Base-by-base conservation (phyloP, 208 protist genomes). In the Leishmania tropica region DNA sequence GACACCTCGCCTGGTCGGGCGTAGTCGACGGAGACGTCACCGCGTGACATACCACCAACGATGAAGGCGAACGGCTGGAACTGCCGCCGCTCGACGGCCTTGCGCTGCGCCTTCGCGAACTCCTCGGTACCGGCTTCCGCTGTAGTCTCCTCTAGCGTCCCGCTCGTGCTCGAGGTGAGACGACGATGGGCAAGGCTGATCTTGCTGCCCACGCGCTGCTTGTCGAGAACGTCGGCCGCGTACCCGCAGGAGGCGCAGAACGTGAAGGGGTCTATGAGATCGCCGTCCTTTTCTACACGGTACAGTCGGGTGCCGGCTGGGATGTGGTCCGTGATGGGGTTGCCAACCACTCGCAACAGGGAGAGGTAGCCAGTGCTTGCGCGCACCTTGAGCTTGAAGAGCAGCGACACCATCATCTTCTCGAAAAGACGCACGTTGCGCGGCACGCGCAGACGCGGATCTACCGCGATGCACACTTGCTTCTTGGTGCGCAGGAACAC, bases 361-460 rank as follows among this genome's bases (percentile, higher is more conserved):
- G 95, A 98, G 51, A 99, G 87, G 75, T 97, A 94, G 70, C 93
- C 93, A 37, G 89, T 86, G 53, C 94, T 92, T 68, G 91, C 90
- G 65, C 98, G 89, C 83, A 99, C 99, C 85, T 97, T 99, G 64
- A 99, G 95, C 89, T 99, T 99, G 89, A 99, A 98, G 67, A 99
- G 93, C 56, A 99, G 92, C 87, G 99, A 97, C 21, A 99, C 98
- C 99, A 99, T 99, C 83, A 99, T 97, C 79, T 98, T 99, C 72
- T 98, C 91, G 88, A 99, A 99, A 28, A 99, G 94, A 37, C 98
- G 95, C 85, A 99, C 99, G 31, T 99, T 99, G 58, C 99, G 94
- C 40, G 99, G 99, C 47, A 99, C 99, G 54, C 99, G 95, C 65
- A 99, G 96, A 37, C 99, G 94, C 13, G 99, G 99, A 86, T 99